phyloP scores from a whole-genome alignment of 208 protist species.

The Perkinsela sp. region DNA sequence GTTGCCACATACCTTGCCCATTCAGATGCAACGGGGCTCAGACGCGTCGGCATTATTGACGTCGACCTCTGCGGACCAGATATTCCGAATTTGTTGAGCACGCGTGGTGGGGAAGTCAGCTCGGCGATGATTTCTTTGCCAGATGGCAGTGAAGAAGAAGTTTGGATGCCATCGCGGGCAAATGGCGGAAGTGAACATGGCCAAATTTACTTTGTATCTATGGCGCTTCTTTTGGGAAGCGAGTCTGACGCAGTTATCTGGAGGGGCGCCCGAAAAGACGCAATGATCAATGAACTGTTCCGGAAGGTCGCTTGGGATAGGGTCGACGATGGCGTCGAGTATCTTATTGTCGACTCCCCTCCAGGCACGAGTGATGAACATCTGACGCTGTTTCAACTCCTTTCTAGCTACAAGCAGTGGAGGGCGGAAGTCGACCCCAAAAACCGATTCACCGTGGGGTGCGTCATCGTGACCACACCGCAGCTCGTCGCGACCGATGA shows the following conservation, averaged over 20 bases:
- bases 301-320: slow-evolving; percentile 49
- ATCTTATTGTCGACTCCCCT: slow-evolving; percentile 68
- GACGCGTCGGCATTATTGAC: slow-evolving; percentile 61
- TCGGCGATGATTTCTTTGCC: not conserved
- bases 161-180: not conserved
- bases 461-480: slow-evolving; percentile 56
- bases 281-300: slow-evolving; percentile 71
- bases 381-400: slow-evolving; percentile 44
- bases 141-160: not conserved
- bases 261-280: slow-evolving; percentile 71
- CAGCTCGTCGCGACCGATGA: slow-evolving; percentile 61
- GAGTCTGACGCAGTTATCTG: slow-evolving; percentile 90
- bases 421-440: slow-evolving; percentile 9
- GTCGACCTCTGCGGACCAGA: slow-evolving; percentile 74
- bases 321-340: slow-evolving; percentile 18
- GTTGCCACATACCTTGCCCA: slow-evolving; percentile 69
- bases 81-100: slow-evolving; percentile 80
- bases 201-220: slow-evolving; percentile 70
- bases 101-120: slow-evolving; percentile 59
- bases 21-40: slow-evolving; percentile 9
- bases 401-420: slow-evolving; percentile 16
- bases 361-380: slow-evolving; percentile 71
- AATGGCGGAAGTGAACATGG: slow-evolving; percentile 1
- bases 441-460: not conserved
- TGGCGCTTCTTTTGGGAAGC: slow-evolving; percentile 82